These are phyloP conservation scores for Fusarium pseudograminearum DNA, from an alignment of 2,329 filamentous ascomycete genomes.

Conservation along the genomic window DNA sequence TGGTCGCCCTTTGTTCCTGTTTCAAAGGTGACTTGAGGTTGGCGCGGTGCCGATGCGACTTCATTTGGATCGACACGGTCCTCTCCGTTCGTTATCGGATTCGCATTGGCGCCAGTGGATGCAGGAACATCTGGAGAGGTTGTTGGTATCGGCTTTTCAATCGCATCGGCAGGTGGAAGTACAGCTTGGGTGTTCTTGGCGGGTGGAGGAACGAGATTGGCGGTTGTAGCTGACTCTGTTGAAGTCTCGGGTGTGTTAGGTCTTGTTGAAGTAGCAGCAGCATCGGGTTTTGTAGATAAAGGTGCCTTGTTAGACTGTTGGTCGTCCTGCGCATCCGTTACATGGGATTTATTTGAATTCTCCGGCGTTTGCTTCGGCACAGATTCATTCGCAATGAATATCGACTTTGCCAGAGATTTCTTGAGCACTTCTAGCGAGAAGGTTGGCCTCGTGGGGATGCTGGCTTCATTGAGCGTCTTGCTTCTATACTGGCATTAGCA, in stretches of 20 bases:
- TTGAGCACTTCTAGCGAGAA: constrained; percentile 59
- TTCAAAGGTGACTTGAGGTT: constrained; percentile 51
- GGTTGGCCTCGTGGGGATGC: constrained; percentile 63
- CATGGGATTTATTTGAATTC: constrained; percentile 22
- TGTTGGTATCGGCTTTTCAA: constrained; percentile 28
- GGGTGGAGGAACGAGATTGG: not conserved
- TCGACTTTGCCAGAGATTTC: constrained; percentile 52
- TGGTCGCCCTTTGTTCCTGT: constrained; percentile 49
- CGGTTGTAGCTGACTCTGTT: constrained; percentile 21
- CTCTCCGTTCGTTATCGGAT: not conserved
- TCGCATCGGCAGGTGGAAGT: constrained; percentile 12
- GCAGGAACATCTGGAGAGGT: constrained; percentile 21
- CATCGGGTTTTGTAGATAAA: constrained; percentile 20
- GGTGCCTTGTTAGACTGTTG: constrained; percentile 23
- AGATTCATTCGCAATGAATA: constrained; percentile 37
- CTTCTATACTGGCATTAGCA: constrained; percentile 50
- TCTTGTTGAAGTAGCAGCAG: constrained; percentile 24
- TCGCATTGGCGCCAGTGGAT: constrained; percentile 3
- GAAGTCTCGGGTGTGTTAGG: constrained; percentile 23
- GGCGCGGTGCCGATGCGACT: constrained; percentile 22
- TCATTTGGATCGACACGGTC: not conserved
- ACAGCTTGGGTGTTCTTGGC: not conserved
- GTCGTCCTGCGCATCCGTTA: constrained; percentile 23
- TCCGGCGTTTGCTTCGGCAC: constrained; percentile 21
- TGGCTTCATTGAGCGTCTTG: constrained; percentile 63